These are phyloP conservation scores for Podospora bellae-mahoneyi DNA, from an alignment of 495 filamentous ascomycete genomes.

Conservation along the genomic window DNA sequence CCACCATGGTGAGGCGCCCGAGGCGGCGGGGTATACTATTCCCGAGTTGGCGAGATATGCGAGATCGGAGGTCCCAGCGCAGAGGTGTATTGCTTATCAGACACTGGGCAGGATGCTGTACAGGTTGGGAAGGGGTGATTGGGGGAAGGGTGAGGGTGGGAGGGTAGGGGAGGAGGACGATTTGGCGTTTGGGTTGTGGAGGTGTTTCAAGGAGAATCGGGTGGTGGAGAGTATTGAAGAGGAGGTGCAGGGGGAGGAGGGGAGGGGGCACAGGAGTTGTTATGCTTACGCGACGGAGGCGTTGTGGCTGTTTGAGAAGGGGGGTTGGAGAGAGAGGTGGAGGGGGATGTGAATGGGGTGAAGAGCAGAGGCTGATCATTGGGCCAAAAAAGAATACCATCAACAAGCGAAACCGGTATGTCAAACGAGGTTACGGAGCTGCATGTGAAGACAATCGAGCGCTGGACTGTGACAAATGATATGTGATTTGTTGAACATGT, in stretches of 20 bases:
- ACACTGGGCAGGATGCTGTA: conserved; percentile 83
- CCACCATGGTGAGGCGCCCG: conserved; percentile 90
- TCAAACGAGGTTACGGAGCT: no score
- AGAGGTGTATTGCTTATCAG: conserved; percentile 89
- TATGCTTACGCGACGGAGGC: conserved; percentile 84
- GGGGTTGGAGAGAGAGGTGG: conserved; percentile 58
- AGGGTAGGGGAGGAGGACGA: conserved; percentile 48
- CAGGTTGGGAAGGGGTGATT: conserved; percentile 74
- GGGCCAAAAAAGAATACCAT: background rate
- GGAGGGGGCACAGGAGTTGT: conserved; percentile 56
- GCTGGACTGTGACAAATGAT: no score
- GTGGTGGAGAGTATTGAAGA: conserved; percentile 69
- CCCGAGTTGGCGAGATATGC: conserved; percentile 80
- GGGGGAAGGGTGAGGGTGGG: conserved; percentile 59
- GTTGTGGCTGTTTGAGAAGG: conserved; percentile 85
- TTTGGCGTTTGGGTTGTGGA: conserved; percentile 63
- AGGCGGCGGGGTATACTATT: conserved; percentile 91
- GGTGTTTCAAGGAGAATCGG: conserved; percentile 68
- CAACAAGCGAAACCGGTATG: no score
- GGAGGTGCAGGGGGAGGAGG: conserved; percentile 54
- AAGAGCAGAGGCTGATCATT: background rate
- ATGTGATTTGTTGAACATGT: no score
- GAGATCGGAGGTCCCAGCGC: conserved; percentile 75
- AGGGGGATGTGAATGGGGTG: conserved; percentile 23
- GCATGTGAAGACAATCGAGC: no score